phyloP scores from a whole-genome alignment of 2,329 filamentous ascomycete genomes.

The Magnaporthales sp. region DNA sequence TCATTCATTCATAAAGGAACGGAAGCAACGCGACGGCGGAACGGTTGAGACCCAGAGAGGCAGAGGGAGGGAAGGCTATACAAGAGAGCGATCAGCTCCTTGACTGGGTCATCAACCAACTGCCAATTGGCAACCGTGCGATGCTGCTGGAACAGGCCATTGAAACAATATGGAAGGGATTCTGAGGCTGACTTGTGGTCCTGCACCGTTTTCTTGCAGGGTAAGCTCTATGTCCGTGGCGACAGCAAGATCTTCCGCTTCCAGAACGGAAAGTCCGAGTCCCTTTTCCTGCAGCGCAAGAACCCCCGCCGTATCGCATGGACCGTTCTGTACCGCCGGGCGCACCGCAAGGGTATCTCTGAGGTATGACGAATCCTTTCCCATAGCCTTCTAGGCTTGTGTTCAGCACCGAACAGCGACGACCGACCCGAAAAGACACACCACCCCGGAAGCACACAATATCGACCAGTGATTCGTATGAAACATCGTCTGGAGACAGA shows the following conservation, averaged over 20 bases:
- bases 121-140: neutral
- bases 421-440: neutral
- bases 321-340: slow-evolving; percentile 96
- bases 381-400: neutral
- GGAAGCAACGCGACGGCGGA: neutral
- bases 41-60: neutral
- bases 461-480: neutral
- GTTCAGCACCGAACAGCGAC: neutral
- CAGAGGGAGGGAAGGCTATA: neutral
- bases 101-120: neutral
- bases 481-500: neutral
- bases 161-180: neutral
- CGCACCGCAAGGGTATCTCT: slow-evolving; percentile 99
- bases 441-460: slow-evolving; percentile 1
- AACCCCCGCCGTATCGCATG: slow-evolving; percentile 99
- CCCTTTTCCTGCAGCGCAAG: slow-evolving; percentile 99
- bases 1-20: neutral
- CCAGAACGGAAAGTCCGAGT: slow-evolving; percentile 99
- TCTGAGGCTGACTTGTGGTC: neutral
- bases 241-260: slow-evolving; percentile 99
- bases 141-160: neutral
- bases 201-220: slow-evolving; percentile 42
- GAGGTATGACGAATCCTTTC: slow-evolving; percentile 62
- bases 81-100: neutral
- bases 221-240: slow-evolving; percentile 98